Base-by-base conservation (phyloP, 805 yeast genomes). In the Metschnikowia noctiluminum region DNA sequence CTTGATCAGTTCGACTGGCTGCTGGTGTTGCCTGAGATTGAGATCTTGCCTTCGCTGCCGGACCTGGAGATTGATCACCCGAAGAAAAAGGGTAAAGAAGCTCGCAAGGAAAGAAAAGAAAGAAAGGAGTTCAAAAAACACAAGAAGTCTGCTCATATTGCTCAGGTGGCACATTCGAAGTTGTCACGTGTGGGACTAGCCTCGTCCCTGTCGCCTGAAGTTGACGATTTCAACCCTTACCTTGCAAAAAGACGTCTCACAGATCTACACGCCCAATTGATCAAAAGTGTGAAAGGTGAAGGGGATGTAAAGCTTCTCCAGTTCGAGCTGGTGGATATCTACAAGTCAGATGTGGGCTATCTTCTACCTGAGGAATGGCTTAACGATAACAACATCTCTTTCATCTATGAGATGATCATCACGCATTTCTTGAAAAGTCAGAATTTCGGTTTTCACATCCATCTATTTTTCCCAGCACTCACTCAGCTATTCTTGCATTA, bases 321-420 rank as follows among this genome's bases (percentile, higher is more conserved):
- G 51, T 79, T 74, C 56, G 77, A 77, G 46, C 84, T 84, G 52
- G 74, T 82, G 8, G 76, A 85, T 0, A 64, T 85, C 2, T 81
- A 81, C 57, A 70, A 73, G 46, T 79, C 78, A 21, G 94, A 87
- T 59, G 53, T 85, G 9, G 70, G 67, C 40, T 82, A 79, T 55
- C 63, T 87, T 13, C 67, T 72, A 43, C 82, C 84, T 15, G 86
- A 79, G 34, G 85, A 84, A 59, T 87, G 94, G 92, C 66, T 87
- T 30, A 84, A 82, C 57, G 92, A 86, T 59, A 84, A 84, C 57
- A 80, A 84, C 55, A 76, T 87, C 35, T 70, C 85, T 0, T 79
- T 85, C 46, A 64, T 84, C 15, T 87, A 74, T 62, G 89, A 84
- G 59, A 73, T 75, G 50, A 51, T 70, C 38, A 45, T 38, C 42